Percentiles rank a stretch among this genome's conserved stretches.
Evolutionary conservation across 495 filamentous ascomycete species (phyloP).

Genomic region (Hyaloscypha bicolor): DNA sequence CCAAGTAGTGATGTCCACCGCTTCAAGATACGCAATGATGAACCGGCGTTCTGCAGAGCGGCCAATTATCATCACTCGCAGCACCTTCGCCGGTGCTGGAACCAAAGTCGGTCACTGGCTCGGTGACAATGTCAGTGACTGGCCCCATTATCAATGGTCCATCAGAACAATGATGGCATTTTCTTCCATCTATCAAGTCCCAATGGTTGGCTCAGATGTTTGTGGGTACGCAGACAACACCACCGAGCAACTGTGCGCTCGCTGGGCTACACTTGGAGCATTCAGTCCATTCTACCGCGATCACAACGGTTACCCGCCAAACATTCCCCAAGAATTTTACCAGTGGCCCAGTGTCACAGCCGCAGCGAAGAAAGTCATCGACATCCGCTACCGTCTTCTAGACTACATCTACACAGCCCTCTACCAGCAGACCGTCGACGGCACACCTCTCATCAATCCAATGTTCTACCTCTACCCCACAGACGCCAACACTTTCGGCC

Average conservation of each 20-base stretch:
- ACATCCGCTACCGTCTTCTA: conserved; percentile 82
- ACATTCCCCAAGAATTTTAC: conserved; percentile 76
- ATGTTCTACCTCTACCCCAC: conserved; percentile 87
- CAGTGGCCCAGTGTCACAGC: conserved; percentile 64
- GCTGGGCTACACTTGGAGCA: conserved; percentile 60
- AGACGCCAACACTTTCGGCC: conserved; percentile 77
- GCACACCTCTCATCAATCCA: conserved; percentile 83
- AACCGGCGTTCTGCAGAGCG: conserved; percentile 65
- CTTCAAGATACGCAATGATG: conserved; percentile 69
- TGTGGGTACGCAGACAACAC: conserved; percentile 77
- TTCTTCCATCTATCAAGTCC: conserved; percentile 78
- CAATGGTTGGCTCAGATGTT: conserved; percentile 83
- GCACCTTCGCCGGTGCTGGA: conserved; percentile 82
- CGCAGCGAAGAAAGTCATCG: conserved; percentile 71
- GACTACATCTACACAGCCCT: conserved; percentile 97
- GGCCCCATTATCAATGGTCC: conserved; percentile 68
- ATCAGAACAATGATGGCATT: conserved; percentile 75
- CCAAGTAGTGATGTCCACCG: conserved; percentile 70
- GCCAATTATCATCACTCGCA: conserved; percentile 81
- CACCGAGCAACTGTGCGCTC: conserved; percentile 72
- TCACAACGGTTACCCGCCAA: conserved; percentile 57
- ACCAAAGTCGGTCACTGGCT: conserved; percentile 83
- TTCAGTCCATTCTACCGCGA: conserved; percentile 78
- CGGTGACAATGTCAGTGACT: conserved; percentile 77
- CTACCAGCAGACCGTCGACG: conserved; percentile 78